Percentiles rank a stretch among this genome's conserved stretches.
phyloP scores from a whole-genome alignment of 768 basidiomycete genomes.

The Trametopsis cervina region DNA sequence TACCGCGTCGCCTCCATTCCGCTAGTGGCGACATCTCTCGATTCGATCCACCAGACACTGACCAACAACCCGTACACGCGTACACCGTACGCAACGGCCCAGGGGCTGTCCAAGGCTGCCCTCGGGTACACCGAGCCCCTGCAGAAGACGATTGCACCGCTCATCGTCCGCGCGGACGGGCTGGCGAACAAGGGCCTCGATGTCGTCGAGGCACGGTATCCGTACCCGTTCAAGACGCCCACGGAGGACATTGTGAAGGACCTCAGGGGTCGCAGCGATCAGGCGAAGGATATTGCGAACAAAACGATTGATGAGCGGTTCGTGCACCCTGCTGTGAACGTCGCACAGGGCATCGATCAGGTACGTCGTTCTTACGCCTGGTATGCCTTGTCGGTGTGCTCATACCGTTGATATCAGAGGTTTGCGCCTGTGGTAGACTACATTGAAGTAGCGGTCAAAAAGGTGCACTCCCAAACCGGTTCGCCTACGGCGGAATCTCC shows the following conservation, averaged over 20 bases:
- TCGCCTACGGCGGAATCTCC: constrained; percentile 40
- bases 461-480: constrained; percentile 31
- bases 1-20: constrained; percentile 68
- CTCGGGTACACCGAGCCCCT: constrained; percentile 51
- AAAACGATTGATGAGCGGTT: constrained; percentile 63
- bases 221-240: constrained; percentile 67
- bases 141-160: constrained; percentile 56
- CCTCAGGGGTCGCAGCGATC: constrained; percentile 51
- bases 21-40: constrained; percentile 56
- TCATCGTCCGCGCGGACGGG: constrained; percentile 58
- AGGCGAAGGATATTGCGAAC: constrained; percentile 47
- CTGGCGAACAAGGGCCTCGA: constrained; percentile 71
- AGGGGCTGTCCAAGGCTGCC: constrained; percentile 40
- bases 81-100: constrained; percentile 59
- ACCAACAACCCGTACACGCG: constrained; percentile 54
- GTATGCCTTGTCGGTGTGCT: constrained; percentile 3
- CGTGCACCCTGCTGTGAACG: constrained; percentile 52
- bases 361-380: constrained; percentile 30
- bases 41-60: constrained; percentile 53
- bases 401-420: constrained; percentile 34
- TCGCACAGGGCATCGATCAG: constrained; percentile 67
- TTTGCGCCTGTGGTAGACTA: constrained; percentile 74
- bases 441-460: constrained; percentile 48
- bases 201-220: constrained; percentile 63
- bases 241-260: constrained; percentile 64